phyloP scores from a whole-genome alignment of 768 basidiomycete genomes.

The Naganishia randhawae region DNA sequence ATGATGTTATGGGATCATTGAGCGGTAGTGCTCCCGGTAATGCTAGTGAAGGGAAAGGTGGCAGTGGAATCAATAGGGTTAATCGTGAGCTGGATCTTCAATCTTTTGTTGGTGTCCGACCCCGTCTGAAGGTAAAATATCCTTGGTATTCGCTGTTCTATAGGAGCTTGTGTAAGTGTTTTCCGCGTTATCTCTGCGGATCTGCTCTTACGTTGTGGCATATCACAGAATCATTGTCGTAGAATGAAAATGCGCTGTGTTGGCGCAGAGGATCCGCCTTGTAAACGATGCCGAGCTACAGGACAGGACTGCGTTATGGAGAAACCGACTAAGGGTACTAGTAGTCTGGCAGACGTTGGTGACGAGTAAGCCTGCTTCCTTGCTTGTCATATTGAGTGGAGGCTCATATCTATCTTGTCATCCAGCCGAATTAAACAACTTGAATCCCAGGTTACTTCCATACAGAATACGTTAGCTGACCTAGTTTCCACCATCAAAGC shows the following conservation, averaged over 20 bases:
- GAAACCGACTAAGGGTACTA: slow-evolving; percentile 65
- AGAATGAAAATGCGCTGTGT: slow-evolving; percentile 98
- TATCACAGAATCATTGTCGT: slow-evolving; percentile 69
- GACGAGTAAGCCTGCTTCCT: slow-evolving; percentile 39
- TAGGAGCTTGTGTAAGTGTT: slow-evolving; percentile 45
- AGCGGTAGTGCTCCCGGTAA: not conserved
- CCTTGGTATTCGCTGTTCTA: not conserved
- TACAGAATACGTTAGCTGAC: slow-evolving; percentile 75
- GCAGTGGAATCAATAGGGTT: slow-evolving; percentile 45
- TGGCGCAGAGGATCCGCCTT: slow-evolving; percentile 94
- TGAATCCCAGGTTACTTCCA: slow-evolving; percentile 76
- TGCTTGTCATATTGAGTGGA: not conserved
- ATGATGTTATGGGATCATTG: not conserved
- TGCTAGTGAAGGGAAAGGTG: slow-evolving; percentile 33
- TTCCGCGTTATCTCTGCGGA: slow-evolving; percentile 4
- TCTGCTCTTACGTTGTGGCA: not conserved
- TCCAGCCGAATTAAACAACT: slow-evolving; percentile 82
- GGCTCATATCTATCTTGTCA: slow-evolving; percentile 35
- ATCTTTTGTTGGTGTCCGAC: not conserved
- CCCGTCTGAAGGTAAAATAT: not conserved
- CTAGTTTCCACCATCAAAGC: slow-evolving; percentile 64
- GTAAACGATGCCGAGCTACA: slow-evolving; percentile 82
- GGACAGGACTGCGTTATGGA: slow-evolving; percentile 91
- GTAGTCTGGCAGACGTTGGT: slow-evolving; percentile 32
- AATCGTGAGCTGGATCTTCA: slow-evolving; percentile 40